Evolutionary conservation across 768 basidiomycete species (phyloP).

Genomic region (Kockovaella imperatae): DNA sequence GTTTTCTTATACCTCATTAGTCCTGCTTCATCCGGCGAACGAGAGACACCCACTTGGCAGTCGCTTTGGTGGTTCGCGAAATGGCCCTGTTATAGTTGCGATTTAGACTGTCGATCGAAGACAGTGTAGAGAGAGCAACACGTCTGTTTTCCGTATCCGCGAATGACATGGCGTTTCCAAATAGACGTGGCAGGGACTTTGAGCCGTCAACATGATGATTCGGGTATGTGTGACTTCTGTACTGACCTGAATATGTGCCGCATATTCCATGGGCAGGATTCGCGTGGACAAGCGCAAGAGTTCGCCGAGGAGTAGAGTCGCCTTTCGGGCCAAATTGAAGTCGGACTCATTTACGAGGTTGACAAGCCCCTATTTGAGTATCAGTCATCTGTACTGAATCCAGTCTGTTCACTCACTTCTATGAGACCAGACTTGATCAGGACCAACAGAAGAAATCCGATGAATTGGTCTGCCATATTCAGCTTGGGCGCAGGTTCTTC

Average conservation of each 20-base stretch:
- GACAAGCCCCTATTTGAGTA: slow-evolving; percentile 60
- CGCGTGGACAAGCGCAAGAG: slow-evolving; percentile 79
- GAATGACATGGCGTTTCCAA: slow-evolving; percentile 70
- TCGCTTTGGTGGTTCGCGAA: slow-evolving; percentile 27
- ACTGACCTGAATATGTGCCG: slow-evolving; percentile 73
- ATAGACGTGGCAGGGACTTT: slow-evolving; percentile 75
- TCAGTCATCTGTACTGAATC: not conserved
- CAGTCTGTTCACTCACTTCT: slow-evolving; percentile 63
- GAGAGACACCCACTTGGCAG: slow-evolving; percentile 2
- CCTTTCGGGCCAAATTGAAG: slow-evolving; percentile 60
- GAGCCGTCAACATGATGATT: no score
- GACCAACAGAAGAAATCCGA: slow-evolving; percentile 72
- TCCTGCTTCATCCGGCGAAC: not conserved
- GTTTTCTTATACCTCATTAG: slow-evolving; percentile 46
- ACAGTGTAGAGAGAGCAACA: slow-evolving; percentile 72
- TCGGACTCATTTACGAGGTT: slow-evolving; percentile 72
- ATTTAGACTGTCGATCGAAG: slow-evolving; percentile 85
- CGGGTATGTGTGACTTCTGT: not conserved
- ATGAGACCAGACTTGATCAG: slow-evolving; percentile 79
- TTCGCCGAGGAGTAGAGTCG: slow-evolving; percentile 84
- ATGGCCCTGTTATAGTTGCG: slow-evolving; percentile 70
- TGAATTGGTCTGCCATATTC: slow-evolving; percentile 86
- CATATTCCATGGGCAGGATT: slow-evolving; percentile 70
- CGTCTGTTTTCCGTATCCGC: slow-evolving; percentile 67
- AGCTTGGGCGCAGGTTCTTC: slow-evolving; percentile 51